Evolutionary conservation across 148 eudicot species (phyloP).

Genomic region (Gaultheria prostrata): DNA sequence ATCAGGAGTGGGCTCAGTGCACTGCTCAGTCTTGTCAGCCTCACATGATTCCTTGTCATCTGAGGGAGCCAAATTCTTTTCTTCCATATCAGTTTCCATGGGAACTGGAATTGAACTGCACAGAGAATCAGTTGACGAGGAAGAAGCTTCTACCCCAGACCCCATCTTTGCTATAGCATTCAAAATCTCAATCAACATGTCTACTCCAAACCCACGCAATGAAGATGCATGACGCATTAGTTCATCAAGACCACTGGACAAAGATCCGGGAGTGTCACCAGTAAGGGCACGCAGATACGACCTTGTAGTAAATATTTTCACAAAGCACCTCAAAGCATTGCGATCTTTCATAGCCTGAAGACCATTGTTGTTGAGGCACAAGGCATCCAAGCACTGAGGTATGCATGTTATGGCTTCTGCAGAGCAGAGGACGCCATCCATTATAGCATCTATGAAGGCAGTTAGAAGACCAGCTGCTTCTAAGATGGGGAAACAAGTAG

Average conservation of each 20-base stretch:
- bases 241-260: constrained; percentile 96
- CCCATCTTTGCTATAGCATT: constrained; percentile 65
- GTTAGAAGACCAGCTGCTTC: constrained; percentile 92
- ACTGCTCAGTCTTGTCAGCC: constrained; percentile 48
- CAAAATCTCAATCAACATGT: constrained; percentile 87
- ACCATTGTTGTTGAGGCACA: constrained; percentile 87
- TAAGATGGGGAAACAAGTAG: constrained; percentile 79
- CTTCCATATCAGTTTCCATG: constrained; percentile 85
- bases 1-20: constrained; percentile 46
- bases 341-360: constrained; percentile 91
- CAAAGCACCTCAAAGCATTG: constrained; percentile 91
- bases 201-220: constrained; percentile 86
- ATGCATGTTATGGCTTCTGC: constrained; percentile 93
- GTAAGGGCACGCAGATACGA: constrained; percentile 72
- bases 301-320: constrained; percentile 87
- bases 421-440: constrained; percentile 87
- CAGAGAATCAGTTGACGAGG: constrained; percentile 42
- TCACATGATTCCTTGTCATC: constrained; percentile 41
- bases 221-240: constrained; percentile 90
- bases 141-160: constrained; percentile 47
- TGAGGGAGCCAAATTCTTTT: constrained; percentile 27
- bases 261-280: constrained; percentile 76
- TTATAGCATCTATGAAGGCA: constrained; percentile 85
- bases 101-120: constrained; percentile 56
- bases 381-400: constrained; percentile 97